A percentile compares a stretch with the other conserved stretches of the same genome.
These are phyloP conservation scores for Acer saccharum DNA, from an alignment of 345 rosid genomes.

Conservation along the genomic window DNA sequence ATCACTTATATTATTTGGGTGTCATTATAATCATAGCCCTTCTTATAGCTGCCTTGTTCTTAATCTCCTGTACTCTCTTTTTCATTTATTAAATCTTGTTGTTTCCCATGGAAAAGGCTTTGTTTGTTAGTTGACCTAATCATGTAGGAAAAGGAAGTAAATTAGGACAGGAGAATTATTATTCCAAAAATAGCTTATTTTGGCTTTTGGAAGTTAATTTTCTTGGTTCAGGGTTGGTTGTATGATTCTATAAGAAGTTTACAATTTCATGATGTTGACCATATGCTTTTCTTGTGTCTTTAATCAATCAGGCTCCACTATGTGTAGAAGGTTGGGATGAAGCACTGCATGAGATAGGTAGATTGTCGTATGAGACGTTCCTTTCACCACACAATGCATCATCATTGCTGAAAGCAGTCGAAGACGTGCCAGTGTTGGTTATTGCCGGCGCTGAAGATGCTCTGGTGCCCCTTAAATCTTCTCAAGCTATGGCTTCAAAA, in stretches of 20 bases:
- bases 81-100: background rate
- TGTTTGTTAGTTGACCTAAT: too few relatives aligned
- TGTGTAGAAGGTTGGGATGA: conserved; percentile 96
- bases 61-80: background rate
- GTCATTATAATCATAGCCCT: background rate
- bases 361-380: conserved; percentile 75
- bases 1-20: background rate
- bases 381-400: conserved; percentile 61
- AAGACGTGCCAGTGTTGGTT: conserved; percentile 71
- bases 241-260: background rate
- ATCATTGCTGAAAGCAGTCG: conserved; percentile 63
- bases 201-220: background rate
- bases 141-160: background rate
- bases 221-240: background rate
- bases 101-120: too few relatives aligned
- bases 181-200: too few relatives aligned
- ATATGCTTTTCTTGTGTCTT: background rate
- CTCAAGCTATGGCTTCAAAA: conserved; percentile 84
- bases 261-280: background rate
- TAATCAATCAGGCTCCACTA: conserved; percentile 65
- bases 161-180: background rate
- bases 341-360: conserved; percentile 91
- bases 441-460: conserved; percentile 89
- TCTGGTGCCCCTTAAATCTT: conserved; percentile 76
- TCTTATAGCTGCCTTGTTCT: background rate